Evolutionary conservation across 345 rosid species (phyloP), one percentile per base, ranked within the genome.

Genomic region (Brassica carinata): DNA sequence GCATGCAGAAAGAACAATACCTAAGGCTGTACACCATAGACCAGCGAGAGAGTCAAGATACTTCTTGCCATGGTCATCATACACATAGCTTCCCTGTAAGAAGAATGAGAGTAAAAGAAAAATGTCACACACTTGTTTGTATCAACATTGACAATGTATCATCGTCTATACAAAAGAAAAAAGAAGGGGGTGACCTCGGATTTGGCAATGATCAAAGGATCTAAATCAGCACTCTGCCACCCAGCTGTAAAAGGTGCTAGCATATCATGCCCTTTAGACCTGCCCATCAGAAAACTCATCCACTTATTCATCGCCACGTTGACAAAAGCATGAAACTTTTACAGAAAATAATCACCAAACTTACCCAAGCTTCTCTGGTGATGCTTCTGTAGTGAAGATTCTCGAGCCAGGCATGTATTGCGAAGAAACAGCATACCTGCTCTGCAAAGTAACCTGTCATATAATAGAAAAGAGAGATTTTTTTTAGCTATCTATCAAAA

Each of bases 181-280:
- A 61, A 26, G 15, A 62, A 11, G 17, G 4, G 27, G 8, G 17
- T 11, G 17, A 62, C 66, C 97, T 93, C 91, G n/a, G 98, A 91
- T 66, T 86, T 96, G 2, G 90, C 87, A 9, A 96, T 91, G 76
- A 96, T 78, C 77, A 96, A 85, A 4, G 99, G 99, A 84, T 94
- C 65, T 68, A 88, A 4, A 85, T 94, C 97, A 63, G 86, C 69
- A 80, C 85, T 83, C 75, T 94, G 99, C 99, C 98, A 90, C 30
- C 98, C 99, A 67, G 98, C 98, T 4, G 98, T 94, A 75, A 96
- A 96, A 84, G 99, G 98, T 53, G 97, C 99, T 82, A 96, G 87
- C 98, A 96, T 96, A 83, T 88, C 97, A 85, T 92, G 98, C 72
- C 98, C 97, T 74, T 94, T 94, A 80, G 78, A 90, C 82, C 99